Conservation (phyloP, 352 stramenopile species). For the Phytophthora hybrid region DNA sequence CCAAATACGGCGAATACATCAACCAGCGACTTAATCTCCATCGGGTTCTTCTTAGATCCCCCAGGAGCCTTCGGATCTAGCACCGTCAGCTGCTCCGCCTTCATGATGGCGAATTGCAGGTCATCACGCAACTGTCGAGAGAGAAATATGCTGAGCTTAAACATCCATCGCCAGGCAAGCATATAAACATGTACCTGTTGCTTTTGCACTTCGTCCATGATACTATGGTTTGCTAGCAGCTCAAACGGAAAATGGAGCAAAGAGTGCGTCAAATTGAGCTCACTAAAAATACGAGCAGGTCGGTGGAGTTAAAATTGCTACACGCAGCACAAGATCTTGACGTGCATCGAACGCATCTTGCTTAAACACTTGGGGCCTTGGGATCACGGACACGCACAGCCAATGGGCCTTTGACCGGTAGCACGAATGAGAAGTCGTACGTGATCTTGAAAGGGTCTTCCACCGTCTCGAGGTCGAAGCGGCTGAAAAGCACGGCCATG, state of each 20-base stretch:
- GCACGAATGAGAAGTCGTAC: conserved; percentile 43
- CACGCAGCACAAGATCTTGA: background rate
- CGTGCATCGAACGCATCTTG: too few species aligned
- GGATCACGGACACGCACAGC: conserved; percentile 30
- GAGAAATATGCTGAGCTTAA: conserved; percentile 13
- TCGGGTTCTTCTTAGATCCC: conserved; percentile 53
- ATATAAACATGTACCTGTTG: conserved; percentile 46
- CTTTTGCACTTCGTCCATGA: conserved; percentile 70
- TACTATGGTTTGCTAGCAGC: background rate
- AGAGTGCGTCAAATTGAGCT: conserved; percentile 7
- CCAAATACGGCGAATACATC: conserved; percentile 81
- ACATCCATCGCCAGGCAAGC: background rate
- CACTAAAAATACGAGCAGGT: conserved; percentile 32
- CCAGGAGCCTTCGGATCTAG: conserved; percentile 52
- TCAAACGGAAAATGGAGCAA: background rate
- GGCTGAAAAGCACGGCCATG: conserved; percentile 38
- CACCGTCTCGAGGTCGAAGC: conserved; percentile 44
- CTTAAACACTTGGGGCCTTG: conserved; percentile 1
- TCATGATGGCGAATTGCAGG: conserved; percentile 79
- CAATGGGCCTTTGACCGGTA: conserved; percentile 42
- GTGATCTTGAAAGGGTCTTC: conserved; percentile 37
- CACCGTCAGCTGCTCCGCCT: conserved; percentile 57
- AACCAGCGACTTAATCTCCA: conserved; percentile 72
- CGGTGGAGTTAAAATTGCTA: background rate
- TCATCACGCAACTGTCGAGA: conserved; percentile 67